Evolutionary conservation across 2,329 filamentous ascomycete species (phyloP), one percentile per base, ranked within the genome.

Genomic region (Colletotrichum coccodes): DNA sequence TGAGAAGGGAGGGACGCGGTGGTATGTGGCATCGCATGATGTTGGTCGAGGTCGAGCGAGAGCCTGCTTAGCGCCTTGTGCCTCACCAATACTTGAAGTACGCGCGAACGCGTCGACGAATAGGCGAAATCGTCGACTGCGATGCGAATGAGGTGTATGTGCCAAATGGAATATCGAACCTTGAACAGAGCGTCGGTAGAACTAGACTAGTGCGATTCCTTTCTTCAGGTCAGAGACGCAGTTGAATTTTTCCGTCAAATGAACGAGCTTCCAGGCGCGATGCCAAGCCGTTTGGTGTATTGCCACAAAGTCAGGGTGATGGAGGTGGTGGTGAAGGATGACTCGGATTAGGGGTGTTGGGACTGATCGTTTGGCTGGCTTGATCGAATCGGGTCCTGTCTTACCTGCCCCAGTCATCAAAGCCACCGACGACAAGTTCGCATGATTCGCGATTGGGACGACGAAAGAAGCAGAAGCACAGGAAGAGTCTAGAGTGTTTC

Each of bases 221-320:
- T 36, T 42, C 30, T 47, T 47, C 53, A 68, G 65, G 60, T 42
- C 61, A 64, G 47, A 49, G 42, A 42, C 65, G 54, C 65, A 57
- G 57, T 59, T 52, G 47, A 68, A 47, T 65, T 68, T 68, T 68
- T 68, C 65, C 65, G 47, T 68, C 65, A 68, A 68, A 65, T 68
- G 58, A 62, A 49, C 6, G 49, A 49, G 49, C 30, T 50, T 54
- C n/a, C 14, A 18, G 23, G 26, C 12, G 18, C 26, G 21, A n/a
- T 54, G 65, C 65, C 60, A 68, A 68, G 65, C 44, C 54, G 58
- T 38, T 47, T 53, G 61, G 54, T 36, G 21, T 40, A 42, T 47
- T 40, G 65, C 47, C 61, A 65, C 53, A 36, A 47, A 38, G 32
- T 36, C 16, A 23, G 11, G 32, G 30, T 26, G 38, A 30, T 46